phyloP scores from a whole-genome alignment of 257 asterid species.

The Solanum gandarillasii region DNA sequence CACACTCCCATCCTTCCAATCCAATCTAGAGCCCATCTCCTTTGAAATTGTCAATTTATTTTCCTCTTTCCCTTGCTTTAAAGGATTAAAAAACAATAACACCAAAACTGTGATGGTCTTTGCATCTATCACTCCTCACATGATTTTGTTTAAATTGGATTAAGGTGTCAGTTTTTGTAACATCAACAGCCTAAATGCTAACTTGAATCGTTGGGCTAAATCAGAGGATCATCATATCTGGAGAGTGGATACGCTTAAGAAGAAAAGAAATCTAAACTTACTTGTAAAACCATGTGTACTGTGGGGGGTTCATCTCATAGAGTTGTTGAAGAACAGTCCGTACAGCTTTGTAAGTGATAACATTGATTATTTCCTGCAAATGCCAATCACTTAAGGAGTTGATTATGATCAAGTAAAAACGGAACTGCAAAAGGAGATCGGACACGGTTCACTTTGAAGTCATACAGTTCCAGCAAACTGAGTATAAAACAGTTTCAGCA shows the following conservation, averaged over 20 bases:
- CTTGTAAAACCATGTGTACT: conserved; percentile 58
- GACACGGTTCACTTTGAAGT: neutral
- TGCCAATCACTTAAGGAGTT: neutral
- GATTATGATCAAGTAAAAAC: neutral
- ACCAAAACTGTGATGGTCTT: neutral
- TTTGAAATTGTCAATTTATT: neutral
- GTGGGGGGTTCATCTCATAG: conserved; percentile 62
- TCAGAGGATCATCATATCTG: neutral
- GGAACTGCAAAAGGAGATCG: neutral
- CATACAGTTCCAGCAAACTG: neutral
- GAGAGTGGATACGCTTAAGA: neutral
- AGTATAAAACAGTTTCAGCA: neutral
- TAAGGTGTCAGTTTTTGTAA: neutral
- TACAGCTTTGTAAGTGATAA: conserved; percentile 56
- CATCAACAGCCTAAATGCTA: neutral
- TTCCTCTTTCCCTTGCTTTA: neutral
- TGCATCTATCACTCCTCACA: neutral
- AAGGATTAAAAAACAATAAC: neutral
- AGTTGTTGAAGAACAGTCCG: conserved; percentile 62
- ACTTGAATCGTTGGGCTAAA: neutral
- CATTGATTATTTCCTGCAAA: conserved; percentile 39
- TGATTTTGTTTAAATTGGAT: neutral
- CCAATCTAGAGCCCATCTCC: neutral
- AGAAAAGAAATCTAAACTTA: conserved; percentile 11
- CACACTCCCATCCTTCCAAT: neutral